A percentile compares a stretch with the other conserved stretches of the same genome.
Evolutionary conservation across 306 rosid genomes (phyloP).

Genomic region (Dalbergia cochinchinensis): DNA sequence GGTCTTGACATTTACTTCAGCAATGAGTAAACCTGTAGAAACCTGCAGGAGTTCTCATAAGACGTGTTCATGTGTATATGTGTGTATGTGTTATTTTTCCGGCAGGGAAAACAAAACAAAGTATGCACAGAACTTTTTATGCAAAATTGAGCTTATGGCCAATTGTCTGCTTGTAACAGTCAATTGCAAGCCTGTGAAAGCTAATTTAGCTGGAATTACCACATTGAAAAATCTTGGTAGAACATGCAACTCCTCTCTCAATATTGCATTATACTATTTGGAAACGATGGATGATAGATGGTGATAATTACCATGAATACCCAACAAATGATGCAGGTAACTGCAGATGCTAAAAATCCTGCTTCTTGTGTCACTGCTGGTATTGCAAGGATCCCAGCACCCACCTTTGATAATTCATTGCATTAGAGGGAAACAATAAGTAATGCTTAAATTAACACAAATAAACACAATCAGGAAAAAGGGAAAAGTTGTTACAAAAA

Average conservation of each 20-base stretch:
- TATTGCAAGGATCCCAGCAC: slow-evolving; percentile 85
- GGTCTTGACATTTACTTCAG: slow-evolving; percentile 84
- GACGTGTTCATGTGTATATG: not conserved
- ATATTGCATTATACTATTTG: not conserved
- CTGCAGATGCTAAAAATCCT: slow-evolving; percentile 79
- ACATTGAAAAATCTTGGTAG: not conserved
- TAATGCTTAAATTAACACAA: slow-evolving; percentile 14
- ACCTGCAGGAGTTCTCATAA: slow-evolving; percentile 58
- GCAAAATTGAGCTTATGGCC: slow-evolving; percentile 5
- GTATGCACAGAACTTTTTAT: not conserved
- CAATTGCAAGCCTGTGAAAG: slow-evolving; percentile 13
- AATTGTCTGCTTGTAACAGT: not conserved
- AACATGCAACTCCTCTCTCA: slow-evolving; percentile 2
- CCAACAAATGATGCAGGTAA: slow-evolving; percentile 73
- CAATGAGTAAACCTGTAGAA: slow-evolving; percentile 78
- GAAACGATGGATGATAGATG: slow-evolving; percentile 8
- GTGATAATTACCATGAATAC: slow-evolving; percentile 65
- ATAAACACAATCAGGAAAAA: not conserved
- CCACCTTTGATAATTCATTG: slow-evolving; percentile 60
- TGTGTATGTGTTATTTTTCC: slow-evolving; percentile 14
- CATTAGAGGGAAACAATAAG: slow-evolving; percentile 34
- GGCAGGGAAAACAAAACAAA: not conserved
- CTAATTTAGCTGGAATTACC: slow-evolving; percentile 10
- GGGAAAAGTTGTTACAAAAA: not conserved
- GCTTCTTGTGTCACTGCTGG: slow-evolving; percentile 87